A percentile compares a stretch with the other conserved stretches of the same genome.
phyloP scores from a whole-genome alignment of 176 grass and related monocot genomes.

The Oropetium thomaeum region DNA sequence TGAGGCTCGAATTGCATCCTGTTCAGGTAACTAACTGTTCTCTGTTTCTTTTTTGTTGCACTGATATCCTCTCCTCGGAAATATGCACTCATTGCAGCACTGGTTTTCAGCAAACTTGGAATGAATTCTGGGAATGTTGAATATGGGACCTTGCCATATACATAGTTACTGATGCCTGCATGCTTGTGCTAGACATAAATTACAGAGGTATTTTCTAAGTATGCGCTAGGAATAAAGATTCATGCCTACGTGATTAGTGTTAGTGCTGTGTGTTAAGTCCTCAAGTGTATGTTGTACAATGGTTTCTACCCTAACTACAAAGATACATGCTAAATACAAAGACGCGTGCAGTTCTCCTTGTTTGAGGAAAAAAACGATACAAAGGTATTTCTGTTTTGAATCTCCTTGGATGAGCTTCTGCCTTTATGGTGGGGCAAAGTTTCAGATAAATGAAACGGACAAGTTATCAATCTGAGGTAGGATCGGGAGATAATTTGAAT shows the following conservation, averaged over 20 bases:
- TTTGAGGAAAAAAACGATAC: too few relatives aligned
- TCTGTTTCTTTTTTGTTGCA: background rate
- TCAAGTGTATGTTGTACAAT: too few relatives aligned
- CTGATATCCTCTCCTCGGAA: background rate
- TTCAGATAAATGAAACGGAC: background rate
- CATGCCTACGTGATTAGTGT: too few relatives aligned
- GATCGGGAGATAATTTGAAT: background rate
- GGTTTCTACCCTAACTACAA: too few relatives aligned
- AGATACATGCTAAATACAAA: too few relatives aligned
- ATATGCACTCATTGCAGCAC: background rate
- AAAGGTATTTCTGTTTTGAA: too few relatives aligned
- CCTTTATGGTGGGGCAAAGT: too few relatives aligned
- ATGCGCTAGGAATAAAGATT: too few relatives aligned
- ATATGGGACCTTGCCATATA: background rate
- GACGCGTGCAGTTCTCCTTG: too few relatives aligned
- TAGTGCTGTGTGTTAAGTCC: too few relatives aligned
- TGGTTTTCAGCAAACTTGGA: background rate
- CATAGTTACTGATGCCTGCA: background rate
- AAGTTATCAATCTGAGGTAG: background rate
- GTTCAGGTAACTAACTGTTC: constrained; percentile 57
- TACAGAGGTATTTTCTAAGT: too few relatives aligned
- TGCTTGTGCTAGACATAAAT: background rate
- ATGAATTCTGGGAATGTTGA: background rate
- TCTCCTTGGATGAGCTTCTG: too few relatives aligned
- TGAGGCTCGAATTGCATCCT: constrained; percentile 65